These are phyloP conservation scores for Amanita pallidorosea DNA, from an alignment of 768 basidiomycete genomes.

Conservation along the genomic window DNA sequence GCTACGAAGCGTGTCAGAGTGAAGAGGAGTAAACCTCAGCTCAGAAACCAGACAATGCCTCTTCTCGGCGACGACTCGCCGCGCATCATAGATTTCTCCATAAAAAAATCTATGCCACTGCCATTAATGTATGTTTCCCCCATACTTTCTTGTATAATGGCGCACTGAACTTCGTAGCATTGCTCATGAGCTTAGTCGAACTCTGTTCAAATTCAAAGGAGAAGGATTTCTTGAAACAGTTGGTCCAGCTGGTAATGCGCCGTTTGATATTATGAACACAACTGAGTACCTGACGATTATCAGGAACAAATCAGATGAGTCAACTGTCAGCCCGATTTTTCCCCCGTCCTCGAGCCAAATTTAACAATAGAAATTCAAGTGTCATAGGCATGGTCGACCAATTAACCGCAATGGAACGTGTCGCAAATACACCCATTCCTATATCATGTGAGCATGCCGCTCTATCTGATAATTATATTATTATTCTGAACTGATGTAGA, in stretches of 20 bases:
- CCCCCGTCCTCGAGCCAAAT: background rate
- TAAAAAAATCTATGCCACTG: conserved; percentile 61
- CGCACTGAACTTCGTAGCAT: conserved; percentile 33
- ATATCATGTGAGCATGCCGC: conserved; percentile 45
- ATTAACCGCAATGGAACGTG: conserved; percentile 80
- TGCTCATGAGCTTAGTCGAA: conserved; percentile 66
- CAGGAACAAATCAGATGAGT: conserved; percentile 72
- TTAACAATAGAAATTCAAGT: conserved; percentile 5
- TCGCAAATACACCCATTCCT: conserved; percentile 81
- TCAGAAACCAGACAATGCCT: conserved; percentile 43
- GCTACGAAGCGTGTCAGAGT: conserved; percentile 60
- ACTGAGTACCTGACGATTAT: conserved; percentile 1
- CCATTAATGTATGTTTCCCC: conserved; percentile 54
- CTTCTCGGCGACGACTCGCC: conserved; percentile 43
- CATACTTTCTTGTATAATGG: background rate
- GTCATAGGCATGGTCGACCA: conserved; percentile 76
- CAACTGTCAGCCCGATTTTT: conserved; percentile 34
- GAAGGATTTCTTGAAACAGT: conserved; percentile 82
- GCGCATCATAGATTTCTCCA: conserved; percentile 49
- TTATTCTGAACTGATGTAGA: conserved; percentile 28
- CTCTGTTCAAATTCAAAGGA: conserved; percentile 63
- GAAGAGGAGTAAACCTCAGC: conserved; percentile 58
- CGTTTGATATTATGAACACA: background rate
- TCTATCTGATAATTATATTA: background rate
- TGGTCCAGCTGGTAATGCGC: conserved; percentile 66